These are phyloP conservation scores for Rhododendron ovatum DNA, from an alignment of 148 eudicot species.

Conservation along the genomic window DNA sequence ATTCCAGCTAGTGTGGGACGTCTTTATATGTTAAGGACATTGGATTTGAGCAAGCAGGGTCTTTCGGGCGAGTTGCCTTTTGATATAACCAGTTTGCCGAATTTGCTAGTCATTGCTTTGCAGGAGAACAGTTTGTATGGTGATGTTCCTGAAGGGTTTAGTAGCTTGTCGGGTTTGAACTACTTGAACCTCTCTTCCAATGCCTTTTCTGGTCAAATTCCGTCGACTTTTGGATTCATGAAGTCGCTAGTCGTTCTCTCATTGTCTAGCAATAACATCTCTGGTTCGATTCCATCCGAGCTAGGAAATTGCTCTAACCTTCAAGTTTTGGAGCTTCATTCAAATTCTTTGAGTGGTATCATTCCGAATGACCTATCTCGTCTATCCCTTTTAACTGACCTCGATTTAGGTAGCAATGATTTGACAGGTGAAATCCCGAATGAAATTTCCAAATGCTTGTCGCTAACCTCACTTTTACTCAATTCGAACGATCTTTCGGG, in stretches of 20 bases:
- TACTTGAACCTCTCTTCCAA: conserved; percentile 76
- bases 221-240: conserved; percentile 60
- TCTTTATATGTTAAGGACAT: conserved; percentile 50
- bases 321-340: conserved; percentile 45
- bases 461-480: conserved; percentile 35
- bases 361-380: conserved; percentile 56
- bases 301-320: conserved; percentile 70
- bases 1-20: conserved; percentile 54
- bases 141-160: conserved; percentile 74
- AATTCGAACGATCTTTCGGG: conserved; percentile 56
- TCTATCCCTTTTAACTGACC: conserved; percentile 38
- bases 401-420: conserved; percentile 57
- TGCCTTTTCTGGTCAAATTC: conserved; percentile 56
- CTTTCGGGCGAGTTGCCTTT: conserved; percentile 60
- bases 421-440: conserved; percentile 62
- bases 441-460: conserved; percentile 40
- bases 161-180: conserved; percentile 55
- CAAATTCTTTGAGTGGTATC: conserved; percentile 43
- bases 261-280: conserved; percentile 44
- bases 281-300: conserved; percentile 58
- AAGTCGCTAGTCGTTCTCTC: conserved; percentile 44
- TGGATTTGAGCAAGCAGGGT: conserved; percentile 73
- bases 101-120: conserved; percentile 55
- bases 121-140: conserved; percentile 62
- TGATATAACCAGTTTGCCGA: conserved; percentile 74